phyloP scores from a whole-genome alignment of 164 flowering plant species.

The Protea cynaroides region DNA sequence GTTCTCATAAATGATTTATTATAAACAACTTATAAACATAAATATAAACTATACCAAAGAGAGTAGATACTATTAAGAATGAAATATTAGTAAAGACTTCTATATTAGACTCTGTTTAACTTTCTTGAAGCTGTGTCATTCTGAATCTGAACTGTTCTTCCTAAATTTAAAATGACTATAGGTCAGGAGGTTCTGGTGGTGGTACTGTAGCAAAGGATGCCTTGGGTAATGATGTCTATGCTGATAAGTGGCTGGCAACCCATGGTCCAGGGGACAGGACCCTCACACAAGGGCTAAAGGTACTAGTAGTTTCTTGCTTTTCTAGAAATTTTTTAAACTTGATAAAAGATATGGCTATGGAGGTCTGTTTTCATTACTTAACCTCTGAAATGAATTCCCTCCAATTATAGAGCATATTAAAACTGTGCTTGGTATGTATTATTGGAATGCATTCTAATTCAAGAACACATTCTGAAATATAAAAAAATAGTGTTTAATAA shows the following conservation, averaged over 20 bases:
- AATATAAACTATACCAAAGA: no score
- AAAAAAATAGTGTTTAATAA: no score
- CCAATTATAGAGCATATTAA: no score
- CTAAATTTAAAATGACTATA: slow-evolving; percentile 14
- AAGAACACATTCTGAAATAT: no score
- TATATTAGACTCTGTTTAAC: no score
- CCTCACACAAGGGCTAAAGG: slow-evolving; percentile 88
- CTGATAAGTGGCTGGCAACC: slow-evolving; percentile 66
- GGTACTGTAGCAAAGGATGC: slow-evolving; percentile 85
- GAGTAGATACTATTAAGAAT: no score
- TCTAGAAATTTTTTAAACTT: neutral
- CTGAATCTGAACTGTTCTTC: neutral
- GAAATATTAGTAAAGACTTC: no score
- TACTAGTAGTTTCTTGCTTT: slow-evolving; percentile 5
- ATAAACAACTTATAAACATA: no score
- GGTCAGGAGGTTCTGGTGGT: slow-evolving; percentile 51
- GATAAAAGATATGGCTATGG: neutral
- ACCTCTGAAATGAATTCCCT: neutral
- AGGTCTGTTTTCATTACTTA: neutral
- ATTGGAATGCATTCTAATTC: no score
- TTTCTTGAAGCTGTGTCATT: no score
- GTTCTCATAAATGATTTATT: no score
- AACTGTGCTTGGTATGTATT: no score
- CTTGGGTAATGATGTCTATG: slow-evolving; percentile 73
- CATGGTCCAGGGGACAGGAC: slow-evolving; percentile 93